Base-by-base conservation (phyloP, 106 monocot genomes). In the Platanthera zijinensis region DNA sequence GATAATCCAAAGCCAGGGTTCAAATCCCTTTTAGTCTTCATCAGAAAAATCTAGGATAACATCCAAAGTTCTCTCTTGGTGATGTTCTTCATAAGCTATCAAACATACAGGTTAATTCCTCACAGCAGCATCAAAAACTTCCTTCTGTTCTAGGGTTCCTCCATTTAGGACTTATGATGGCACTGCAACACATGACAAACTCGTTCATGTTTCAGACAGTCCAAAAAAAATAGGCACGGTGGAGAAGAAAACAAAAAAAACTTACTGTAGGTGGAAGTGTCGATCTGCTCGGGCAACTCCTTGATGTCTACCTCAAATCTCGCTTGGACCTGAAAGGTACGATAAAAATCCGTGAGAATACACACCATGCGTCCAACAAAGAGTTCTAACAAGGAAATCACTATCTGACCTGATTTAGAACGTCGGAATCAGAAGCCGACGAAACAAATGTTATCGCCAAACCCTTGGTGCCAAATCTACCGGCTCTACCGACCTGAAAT, bases 241-340 rank as follows among this genome's bases (percentile, higher is more conserved):
- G 39, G 39, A 39, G 39, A 39, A 39, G 39, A 39, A 39, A 39
- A 39, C 39, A 67, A 67, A 67, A 67, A 10, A 4, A 70, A 89
- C 99, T 90, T 84, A 95, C 99, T 99, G 67, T 99, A 99, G 59
- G 94, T 99, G 13, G 99, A 99, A 19, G 92, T 95, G 50, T 99
- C 99, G 48, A 99, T 99, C 80, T 94, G 94, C 67, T 99, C 99
- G 5, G 99, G 99, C 56, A 99, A 82, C 73, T 92, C 92, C 77
- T 99, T 99, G 6, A 99, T 99, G 71, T 99, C 99, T n/a, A 99
- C 99, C 77, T 99, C 99, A 82, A 99, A 99, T 80, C 99, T 88
- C 74, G 90, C 94, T 85, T 99, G 99, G 10, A 99, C 99, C 99
- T 99, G 45, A 15, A 51, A 72, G n/a, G 85, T 6, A 76, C 9